Evolutionary conservation across 768 basidiomycete genomes (phyloP).

Genomic region (Boletus insuetus): DNA sequence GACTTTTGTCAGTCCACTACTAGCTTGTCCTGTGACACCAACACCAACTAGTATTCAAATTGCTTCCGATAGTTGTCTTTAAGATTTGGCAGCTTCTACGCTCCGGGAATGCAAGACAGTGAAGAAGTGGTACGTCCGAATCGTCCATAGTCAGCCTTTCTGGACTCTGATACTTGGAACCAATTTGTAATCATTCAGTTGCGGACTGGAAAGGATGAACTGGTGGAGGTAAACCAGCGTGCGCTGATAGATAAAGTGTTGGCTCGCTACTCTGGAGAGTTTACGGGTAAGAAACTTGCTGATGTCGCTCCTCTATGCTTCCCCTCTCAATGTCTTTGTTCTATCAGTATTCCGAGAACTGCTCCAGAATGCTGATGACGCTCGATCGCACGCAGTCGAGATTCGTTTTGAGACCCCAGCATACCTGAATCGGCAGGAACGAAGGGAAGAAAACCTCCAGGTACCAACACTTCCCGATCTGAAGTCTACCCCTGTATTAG

Average conservation of each 20-base stretch:
- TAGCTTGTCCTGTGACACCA: too few relatives aligned
- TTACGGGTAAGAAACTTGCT: not conserved
- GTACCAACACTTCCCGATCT: not conserved
- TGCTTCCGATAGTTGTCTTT: too few relatives aligned
- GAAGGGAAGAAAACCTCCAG: too few relatives aligned
- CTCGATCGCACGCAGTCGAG: not conserved
- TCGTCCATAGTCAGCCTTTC: not conserved
- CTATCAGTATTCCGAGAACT: conserved; percentile 2
- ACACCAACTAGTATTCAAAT: too few relatives aligned
- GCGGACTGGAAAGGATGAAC: conserved; percentile 53
- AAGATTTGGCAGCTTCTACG: too few relatives aligned
- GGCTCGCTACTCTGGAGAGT: conserved; percentile 1
- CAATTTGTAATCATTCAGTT: conserved; percentile 25
- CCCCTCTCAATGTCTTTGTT: too few relatives aligned
- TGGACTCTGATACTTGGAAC: too few relatives aligned
- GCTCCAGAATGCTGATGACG: conserved; percentile 1
- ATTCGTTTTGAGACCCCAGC: not conserved
- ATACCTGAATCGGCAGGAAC: not conserved
- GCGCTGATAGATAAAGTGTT: conserved; percentile 1
- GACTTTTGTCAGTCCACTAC: too few relatives aligned
- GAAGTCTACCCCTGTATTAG: too few relatives aligned
- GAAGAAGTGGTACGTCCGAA: not conserved
- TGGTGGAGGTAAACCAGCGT: conserved; percentile 82
- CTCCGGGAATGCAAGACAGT: not conserved
- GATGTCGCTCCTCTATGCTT: too few relatives aligned